Evolutionary conservation across 1,139 yeast genomes (phyloP).

Genomic region (Pichia sp.): DNA sequence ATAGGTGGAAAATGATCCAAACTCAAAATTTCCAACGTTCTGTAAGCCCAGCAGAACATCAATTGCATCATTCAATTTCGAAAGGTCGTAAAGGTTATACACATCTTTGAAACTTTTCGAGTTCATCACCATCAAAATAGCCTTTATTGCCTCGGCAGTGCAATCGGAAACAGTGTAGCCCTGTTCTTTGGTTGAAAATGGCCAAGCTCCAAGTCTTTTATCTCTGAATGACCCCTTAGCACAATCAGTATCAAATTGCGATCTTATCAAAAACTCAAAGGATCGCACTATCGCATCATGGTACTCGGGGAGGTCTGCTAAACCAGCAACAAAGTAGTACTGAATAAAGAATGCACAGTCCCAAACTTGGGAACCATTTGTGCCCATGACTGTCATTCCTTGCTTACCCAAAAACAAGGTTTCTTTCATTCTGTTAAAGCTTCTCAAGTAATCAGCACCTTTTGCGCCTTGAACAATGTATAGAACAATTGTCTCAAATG

Average conservation of each 20-base stretch:
- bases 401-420: constrained; percentile 79
- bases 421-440: constrained; percentile 65
- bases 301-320: constrained; percentile 67
- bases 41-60: constrained; percentile 69
- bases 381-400: constrained; percentile 93
- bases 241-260: constrained; percentile 83
- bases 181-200: constrained; percentile 91
- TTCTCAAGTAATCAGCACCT: constrained; percentile 55
- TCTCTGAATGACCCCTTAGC: constrained; percentile 80
- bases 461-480: constrained; percentile 68
- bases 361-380: constrained; percentile 98
- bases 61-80: constrained; percentile 60
- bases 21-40: constrained; percentile 73
- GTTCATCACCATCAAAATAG: constrained; percentile 84
- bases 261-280: constrained; percentile 66
- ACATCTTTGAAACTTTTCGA: constrained; percentile 49
- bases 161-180: constrained; percentile 97
- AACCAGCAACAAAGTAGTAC: constrained; percentile 73
- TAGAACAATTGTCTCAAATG: constrained; percentile 68
- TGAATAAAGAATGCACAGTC: constrained; percentile 90
- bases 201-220: constrained; percentile 89
- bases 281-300: constrained; percentile 59
- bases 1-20: constrained; percentile 90
- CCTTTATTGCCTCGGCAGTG: constrained; percentile 93
- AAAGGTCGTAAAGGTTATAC: constrained; percentile 47